Conservation (phyloP, 306 rosid genomes). For the Lotus japonicus region DNA sequence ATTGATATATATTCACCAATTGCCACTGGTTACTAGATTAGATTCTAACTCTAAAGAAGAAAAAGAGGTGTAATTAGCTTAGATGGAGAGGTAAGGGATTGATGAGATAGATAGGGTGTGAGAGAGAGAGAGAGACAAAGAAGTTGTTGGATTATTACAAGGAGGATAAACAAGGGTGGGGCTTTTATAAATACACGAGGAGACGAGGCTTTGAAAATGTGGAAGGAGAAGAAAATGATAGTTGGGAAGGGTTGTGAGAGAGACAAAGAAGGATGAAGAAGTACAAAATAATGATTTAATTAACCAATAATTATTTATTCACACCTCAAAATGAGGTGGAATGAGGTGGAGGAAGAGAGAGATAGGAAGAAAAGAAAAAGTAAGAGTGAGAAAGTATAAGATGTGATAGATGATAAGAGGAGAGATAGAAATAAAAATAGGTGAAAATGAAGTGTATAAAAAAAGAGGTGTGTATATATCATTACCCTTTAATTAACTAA, state of each 20-base stretch:
- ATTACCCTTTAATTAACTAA: too few species aligned
- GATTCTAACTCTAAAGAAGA: not conserved
- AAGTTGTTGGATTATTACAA: constrained; percentile 23
- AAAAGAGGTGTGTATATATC: too few species aligned
- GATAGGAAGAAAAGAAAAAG: too few species aligned
- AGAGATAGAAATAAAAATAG: too few species aligned
- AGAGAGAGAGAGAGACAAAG: too few species aligned
- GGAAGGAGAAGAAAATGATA: not conserved
- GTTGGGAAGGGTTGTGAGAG: not conserved
- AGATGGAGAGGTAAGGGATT: not conserved
- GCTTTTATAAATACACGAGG: constrained; percentile 54
- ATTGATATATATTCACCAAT: constrained; percentile 29
- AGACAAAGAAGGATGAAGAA: not conserved
- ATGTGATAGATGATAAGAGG: too few species aligned
- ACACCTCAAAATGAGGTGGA: too few species aligned
- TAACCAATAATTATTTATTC: too few species aligned
- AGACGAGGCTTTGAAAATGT: constrained; percentile 20
- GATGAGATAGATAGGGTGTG: not conserved
- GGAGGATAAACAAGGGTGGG: constrained; percentile 21
- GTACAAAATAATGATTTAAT: constrained; percentile 14
- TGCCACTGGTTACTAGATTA: not conserved
- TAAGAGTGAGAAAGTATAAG: too few species aligned
- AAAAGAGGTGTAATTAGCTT: not conserved
- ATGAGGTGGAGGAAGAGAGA: too few species aligned
- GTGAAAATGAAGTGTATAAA: too few species aligned